Evolutionary conservation across 148 eudicot species (phyloP).

Genomic region (Rhododendron vialii): DNA sequence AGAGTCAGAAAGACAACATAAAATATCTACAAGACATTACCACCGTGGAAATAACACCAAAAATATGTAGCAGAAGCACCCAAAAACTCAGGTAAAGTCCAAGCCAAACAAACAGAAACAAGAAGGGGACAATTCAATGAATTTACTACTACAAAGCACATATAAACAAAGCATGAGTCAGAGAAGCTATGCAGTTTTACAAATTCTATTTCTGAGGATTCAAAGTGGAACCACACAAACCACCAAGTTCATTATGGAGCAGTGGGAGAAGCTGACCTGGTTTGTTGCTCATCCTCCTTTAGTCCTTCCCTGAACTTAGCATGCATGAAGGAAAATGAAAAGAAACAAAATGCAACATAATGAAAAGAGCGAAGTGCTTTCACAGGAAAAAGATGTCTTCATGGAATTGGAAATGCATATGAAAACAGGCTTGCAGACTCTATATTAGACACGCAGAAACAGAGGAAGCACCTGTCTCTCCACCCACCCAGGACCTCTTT

Average conservation of each 20-base stretch:
- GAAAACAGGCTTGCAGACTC: background rate
- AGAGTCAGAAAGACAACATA: background rate
- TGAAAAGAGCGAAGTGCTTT: background rate
- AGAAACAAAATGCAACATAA: conserved; percentile 11
- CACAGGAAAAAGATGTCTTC: background rate
- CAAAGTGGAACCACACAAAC: background rate
- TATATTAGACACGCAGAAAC: background rate
- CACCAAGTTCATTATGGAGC: background rate
- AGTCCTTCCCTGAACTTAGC: conserved; percentile 10
- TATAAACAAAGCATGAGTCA: background rate
- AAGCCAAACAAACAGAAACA: background rate
- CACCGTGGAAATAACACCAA: background rate
- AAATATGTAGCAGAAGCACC: background rate
- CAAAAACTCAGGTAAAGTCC: background rate
- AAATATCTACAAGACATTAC: background rate
- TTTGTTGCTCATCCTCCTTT: conserved; percentile 9
- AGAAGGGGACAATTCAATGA: background rate
- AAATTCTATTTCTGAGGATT: background rate
- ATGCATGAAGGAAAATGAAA: conserved; percentile 2
- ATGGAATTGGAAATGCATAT: background rate
- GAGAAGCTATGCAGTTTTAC: background rate
- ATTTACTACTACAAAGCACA: background rate
- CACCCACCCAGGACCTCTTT: background rate
- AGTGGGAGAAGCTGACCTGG: conserved; percentile 8
- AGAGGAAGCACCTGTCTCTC: background rate